Conservation (phyloP, 768 basidiomycete genomes). For the Chalciporus piperatus region DNA sequence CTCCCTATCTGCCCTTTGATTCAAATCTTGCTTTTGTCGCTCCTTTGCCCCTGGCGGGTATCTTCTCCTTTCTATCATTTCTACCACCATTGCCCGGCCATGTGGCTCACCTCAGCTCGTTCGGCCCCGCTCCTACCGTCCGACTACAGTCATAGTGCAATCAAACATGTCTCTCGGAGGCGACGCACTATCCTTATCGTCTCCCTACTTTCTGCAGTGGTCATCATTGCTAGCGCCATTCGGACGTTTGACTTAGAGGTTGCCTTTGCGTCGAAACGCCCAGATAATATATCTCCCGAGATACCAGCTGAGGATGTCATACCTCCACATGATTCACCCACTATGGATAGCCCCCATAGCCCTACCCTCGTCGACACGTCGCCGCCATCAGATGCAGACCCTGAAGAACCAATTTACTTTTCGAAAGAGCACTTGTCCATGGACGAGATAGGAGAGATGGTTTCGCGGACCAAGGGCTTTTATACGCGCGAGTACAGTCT, state of each 20-base stretch:
- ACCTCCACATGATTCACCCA: not conserved
- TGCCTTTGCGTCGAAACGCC: slow-evolving; percentile 5
- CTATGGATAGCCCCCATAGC: not conserved
- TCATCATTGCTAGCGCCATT: slow-evolving; percentile 9
- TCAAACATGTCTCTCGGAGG: slow-evolving; percentile 6
- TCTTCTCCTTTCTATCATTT: not conserved
- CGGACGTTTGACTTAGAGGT: slow-evolving; percentile 11
- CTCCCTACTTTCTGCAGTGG: slow-evolving; percentile 1
- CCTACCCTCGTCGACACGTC: not conserved
- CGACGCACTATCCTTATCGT: slow-evolving; percentile 9
- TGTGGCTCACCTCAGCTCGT: slow-evolving; percentile 16
- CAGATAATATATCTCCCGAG: slow-evolving; percentile 1
- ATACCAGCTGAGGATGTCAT: not conserved
- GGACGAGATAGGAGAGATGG: slow-evolving; percentile 34
- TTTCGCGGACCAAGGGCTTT: slow-evolving; percentile 38
- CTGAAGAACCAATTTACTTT: not conserved
- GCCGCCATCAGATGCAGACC: not conserved
- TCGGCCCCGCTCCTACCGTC: slow-evolving; percentile 13
- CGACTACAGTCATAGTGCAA: not conserved
- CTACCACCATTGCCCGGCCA: not conserved
- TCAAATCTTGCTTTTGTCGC: not conserved
- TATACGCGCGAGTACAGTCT: slow-evolving; percentile 42
- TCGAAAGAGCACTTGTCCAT: slow-evolving; percentile 21
- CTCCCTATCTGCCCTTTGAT: not conserved
- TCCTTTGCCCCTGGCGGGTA: slow-evolving; percentile 9